Evolutionary conservation across 2,329 filamentous ascomycete genomes (phyloP), one percentile per base, ranked within the genome.

Genomic region (Podosphaera xanthii): DNA sequence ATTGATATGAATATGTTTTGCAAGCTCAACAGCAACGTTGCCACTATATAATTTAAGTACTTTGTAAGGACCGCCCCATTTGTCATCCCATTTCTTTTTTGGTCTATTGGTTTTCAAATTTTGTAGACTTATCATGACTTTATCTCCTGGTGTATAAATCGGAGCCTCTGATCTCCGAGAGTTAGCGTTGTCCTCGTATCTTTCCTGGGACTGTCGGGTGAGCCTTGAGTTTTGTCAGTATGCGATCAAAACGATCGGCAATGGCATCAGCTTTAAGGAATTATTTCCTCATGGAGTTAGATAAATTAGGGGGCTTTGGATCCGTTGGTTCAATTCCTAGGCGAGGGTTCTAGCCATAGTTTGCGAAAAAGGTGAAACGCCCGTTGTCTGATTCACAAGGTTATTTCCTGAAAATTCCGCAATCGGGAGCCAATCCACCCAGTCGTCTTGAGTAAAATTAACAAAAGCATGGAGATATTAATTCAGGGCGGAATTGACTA

Each of bases 351-450:
- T 22, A 22, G 22, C 22, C 22, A 22, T 22, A 22, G 57, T 9
- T 63, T 65, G 6, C 56, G 59, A 10, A 59, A 62, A 64, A 4
- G 60, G 58, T 0, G 62, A 61, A 7, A 64, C 36, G 10, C 57
- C 34, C 4, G 61, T 64, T 34, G 60, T 58, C 10, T 48, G 54
- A 22, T 38, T 59, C 0, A 59, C 33, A 0, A 22, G 14, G 42
- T 62, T 64, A 44, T 63, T 62, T 22, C 55, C 52, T 2, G 60
- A 59, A 36, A 63, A 64, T 57, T 65, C 59, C 2, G 62, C 60
- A 22, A 22, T 22, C 22, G 22, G 22, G 22, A 22, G 22, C 22
- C 22, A 22, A 22, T 22, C 22, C 22, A 22, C 22, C 22, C 22
- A 22, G 22, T 22, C 22, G 22, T 22, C 22, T 22, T 22, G 22